These are phyloP conservation scores for Dendrocalamus latiflorus DNA, from an alignment of 202 grass and related monocot species.

Conservation along the genomic window DNA sequence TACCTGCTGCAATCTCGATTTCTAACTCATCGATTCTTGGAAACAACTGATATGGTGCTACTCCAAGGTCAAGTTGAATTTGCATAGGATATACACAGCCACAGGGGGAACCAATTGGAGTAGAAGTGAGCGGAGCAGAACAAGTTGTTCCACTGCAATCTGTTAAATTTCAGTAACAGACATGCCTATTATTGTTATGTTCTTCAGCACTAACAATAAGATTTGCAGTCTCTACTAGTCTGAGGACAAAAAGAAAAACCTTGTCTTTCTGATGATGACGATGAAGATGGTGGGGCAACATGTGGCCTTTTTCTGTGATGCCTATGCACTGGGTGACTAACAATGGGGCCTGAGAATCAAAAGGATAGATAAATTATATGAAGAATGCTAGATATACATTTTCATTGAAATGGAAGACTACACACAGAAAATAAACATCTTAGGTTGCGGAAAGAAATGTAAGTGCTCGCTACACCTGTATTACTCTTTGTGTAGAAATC, in stretches of 20 bases:
- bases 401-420: background rate
- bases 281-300: conserved; percentile 36
- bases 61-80: conserved; percentile 63
- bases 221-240: background rate
- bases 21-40: conserved; percentile 68
- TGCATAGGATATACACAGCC: conserved; percentile 79
- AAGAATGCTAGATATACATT: background rate
- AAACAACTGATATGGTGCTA: conserved; percentile 66
- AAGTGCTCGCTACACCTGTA: background rate
- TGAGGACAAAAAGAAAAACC: conserved; percentile 33
- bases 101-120: conserved; percentile 78
- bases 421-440: background rate
- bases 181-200: background rate
- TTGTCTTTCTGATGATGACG: conserved; percentile 37
- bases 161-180: conserved; percentile 28
- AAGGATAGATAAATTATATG: background rate
- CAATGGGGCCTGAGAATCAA: conserved; percentile 25
- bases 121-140: conserved; percentile 65
- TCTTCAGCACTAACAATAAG: background rate
- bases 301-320: conserved; percentile 44
- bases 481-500: background rate
- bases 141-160: conserved; percentile 57
- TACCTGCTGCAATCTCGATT: conserved; percentile 60
- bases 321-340: conserved; percentile 27
- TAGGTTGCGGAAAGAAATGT: background rate